Conservation (phyloP, 192 early-diverging fungal species). For the Bifiguratus adelaidae region DNA sequence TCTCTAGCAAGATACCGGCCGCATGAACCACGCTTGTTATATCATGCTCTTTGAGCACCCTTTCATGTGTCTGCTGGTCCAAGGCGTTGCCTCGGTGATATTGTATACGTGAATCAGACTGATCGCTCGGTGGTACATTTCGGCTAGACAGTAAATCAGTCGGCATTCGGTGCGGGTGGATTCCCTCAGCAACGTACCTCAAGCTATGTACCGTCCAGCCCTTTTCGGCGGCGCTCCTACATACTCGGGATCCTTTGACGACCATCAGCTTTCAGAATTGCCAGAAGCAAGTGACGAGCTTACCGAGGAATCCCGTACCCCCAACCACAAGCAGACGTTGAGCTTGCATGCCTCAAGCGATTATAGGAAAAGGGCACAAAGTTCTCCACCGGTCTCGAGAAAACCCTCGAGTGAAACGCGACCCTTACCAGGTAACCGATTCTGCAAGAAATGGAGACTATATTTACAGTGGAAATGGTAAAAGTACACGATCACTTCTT, state of each 20-base stretch:
- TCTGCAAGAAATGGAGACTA: too few species aligned
- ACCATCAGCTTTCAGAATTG: neutral
- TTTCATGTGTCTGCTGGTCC: conserved; percentile 39
- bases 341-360: too few species aligned
- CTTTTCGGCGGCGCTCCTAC: conserved; percentile 25
- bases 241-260: conserved; percentile 28
- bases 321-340: conserved; percentile 58
- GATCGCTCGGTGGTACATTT: conserved; percentile 41
- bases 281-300: neutral
- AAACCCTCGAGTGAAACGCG: too few species aligned
- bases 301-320: conserved; percentile 49
- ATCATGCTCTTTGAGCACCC: too few species aligned
- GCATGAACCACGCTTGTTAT: conserved; percentile 70
- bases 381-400: too few species aligned
- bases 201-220: conserved; percentile 40
- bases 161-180: neutral
- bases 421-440: too few species aligned
- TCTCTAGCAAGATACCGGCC: conserved; percentile 61
- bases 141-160: neutral
- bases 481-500: too few species aligned
- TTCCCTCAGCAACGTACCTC: conserved; percentile 20
- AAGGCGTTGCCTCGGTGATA: conserved; percentile 38
- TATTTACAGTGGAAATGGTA: too few species aligned
- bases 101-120: conserved; percentile 53
- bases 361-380: too few species aligned